Percentiles rank a stretch among this genome's conserved stretches.
Evolutionary conservation across 352 stramenopile species (phyloP).

Genomic region (Discostella stelligera): DNA sequence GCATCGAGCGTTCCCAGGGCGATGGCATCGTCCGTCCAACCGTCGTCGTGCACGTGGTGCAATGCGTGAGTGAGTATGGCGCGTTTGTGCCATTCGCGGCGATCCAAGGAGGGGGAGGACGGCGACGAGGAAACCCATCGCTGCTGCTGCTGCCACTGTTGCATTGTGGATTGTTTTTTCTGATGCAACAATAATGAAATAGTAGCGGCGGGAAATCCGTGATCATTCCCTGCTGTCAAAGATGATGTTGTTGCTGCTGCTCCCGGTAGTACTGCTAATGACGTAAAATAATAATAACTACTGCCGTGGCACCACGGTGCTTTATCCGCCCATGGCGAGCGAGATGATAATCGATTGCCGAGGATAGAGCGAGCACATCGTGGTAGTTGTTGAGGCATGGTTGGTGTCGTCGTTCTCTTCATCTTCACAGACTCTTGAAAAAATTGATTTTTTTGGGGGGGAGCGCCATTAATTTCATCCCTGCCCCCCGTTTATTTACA

Average conservation of each 20-base stretch:
- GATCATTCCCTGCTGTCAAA: too few relatives aligned
- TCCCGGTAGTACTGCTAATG: too few relatives aligned
- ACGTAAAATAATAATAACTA: too few relatives aligned
- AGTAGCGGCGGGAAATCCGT: too few relatives aligned
- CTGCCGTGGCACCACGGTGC: too few relatives aligned
- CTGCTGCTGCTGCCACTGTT: not conserved
- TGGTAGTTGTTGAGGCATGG: not conserved
- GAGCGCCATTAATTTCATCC: too few relatives aligned
- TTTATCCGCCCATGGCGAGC: not conserved
- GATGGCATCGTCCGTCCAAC: slow-evolving; percentile 79
- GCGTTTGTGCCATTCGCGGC: slow-evolving; percentile 1
- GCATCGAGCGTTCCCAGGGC: slow-evolving; percentile 49
- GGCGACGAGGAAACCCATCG: not conserved
- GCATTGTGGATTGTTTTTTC: too few relatives aligned
- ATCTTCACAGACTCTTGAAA: too few relatives aligned
- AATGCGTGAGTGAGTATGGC: slow-evolving; percentile 48
- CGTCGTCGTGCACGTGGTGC: slow-evolving; percentile 58
- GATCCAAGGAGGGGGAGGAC: not conserved
- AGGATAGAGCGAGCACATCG: not conserved
- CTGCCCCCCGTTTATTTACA: too few relatives aligned
- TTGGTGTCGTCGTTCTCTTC: not conserved
- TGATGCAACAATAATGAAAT: too few relatives aligned
- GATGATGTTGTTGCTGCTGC: too few relatives aligned
- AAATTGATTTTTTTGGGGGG: too few relatives aligned
- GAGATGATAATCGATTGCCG: not conserved